These are phyloP conservation scores for Jatropha podagrica DNA, from an alignment of 441 rosid genomes.

Conservation along the genomic window DNA sequence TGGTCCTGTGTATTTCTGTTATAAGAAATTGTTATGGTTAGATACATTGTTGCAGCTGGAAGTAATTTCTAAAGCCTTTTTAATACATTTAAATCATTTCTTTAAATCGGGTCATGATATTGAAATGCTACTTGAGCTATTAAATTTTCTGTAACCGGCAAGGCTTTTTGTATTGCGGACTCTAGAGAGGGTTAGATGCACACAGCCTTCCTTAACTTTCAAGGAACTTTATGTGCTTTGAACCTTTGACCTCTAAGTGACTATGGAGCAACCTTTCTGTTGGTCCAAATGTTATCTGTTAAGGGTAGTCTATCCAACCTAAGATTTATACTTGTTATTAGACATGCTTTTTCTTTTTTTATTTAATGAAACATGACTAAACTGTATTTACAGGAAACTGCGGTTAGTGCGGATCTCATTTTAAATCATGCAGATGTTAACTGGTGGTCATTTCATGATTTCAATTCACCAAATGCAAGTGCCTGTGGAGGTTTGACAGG, in stretches of 20 bases:
- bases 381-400: slow-evolving; percentile 51
- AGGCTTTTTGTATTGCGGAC: neutral
- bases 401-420: slow-evolving; percentile 81
- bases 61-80: neutral
- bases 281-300: neutral
- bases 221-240: neutral
- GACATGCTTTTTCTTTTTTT: neutral
- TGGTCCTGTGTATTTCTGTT: neutral
- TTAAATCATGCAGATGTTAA: slow-evolving; percentile 58
- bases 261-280: neutral
- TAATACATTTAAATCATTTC: neutral
- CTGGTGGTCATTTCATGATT: slow-evolving; percentile 97
- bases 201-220: neutral
- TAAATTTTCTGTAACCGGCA: neutral
- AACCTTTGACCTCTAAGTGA: neutral
- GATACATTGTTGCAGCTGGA: neutral
- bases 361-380: neutral
- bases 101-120: neutral
- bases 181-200: neutral
- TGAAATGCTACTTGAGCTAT: neutral
- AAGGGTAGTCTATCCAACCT: neutral
- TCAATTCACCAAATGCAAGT: slow-evolving; percentile 40
- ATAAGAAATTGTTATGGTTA: neutral
- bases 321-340: neutral
- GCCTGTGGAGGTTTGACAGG: slow-evolving; percentile 85